Conservation (phyloP, 495 filamentous ascomycete genomes). For the Trichodelitschia bisporula region DNA sequence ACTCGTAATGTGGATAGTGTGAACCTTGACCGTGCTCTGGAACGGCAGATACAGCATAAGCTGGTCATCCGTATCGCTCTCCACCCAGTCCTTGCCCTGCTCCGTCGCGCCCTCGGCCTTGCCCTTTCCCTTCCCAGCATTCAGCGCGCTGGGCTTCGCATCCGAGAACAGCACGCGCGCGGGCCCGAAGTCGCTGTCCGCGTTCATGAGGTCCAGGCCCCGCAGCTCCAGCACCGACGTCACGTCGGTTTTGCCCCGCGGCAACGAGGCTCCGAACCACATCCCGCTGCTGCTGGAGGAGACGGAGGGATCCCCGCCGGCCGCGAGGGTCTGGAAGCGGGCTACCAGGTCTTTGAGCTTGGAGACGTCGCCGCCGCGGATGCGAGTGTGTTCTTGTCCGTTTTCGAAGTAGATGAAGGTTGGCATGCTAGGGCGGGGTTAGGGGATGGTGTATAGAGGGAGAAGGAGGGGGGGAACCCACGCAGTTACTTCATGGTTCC, state of each 20-base stretch:
- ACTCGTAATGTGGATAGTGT: constrained; percentile 76
- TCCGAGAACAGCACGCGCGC: constrained; percentile 48
- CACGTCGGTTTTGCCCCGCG: constrained; percentile 63
- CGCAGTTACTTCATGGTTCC: constrained; percentile 47
- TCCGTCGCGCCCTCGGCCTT: constrained; percentile 12
- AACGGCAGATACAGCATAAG: constrained; percentile 87
- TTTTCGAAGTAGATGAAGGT: constrained; percentile 83
- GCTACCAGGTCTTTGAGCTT: constrained; percentile 29
- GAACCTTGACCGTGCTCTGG: constrained; percentile 68
- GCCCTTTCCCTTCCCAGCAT: constrained; percentile 23
- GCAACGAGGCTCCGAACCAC: constrained; percentile 53
- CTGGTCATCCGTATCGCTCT: constrained; percentile 98
- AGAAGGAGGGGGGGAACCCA: constrained; percentile 19
- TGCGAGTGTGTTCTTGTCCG: constrained; percentile 35
- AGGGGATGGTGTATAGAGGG: neutral
- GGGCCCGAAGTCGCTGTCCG: constrained; percentile 40
- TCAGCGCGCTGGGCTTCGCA: constrained; percentile 39
- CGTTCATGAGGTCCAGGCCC: constrained; percentile 70
- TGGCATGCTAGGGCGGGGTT: constrained; percentile 26
- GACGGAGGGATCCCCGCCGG: neutral
- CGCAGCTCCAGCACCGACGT: constrained; percentile 55
- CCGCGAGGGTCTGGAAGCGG: constrained; percentile 1
- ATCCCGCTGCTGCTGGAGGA: constrained; percentile 2
- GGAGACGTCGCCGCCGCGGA: constrained; percentile 55
- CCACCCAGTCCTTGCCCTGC: constrained; percentile 53